phyloP scores from a whole-genome alignment of 2,329 filamentous ascomycete species.

The Coniella lustricola region DNA sequence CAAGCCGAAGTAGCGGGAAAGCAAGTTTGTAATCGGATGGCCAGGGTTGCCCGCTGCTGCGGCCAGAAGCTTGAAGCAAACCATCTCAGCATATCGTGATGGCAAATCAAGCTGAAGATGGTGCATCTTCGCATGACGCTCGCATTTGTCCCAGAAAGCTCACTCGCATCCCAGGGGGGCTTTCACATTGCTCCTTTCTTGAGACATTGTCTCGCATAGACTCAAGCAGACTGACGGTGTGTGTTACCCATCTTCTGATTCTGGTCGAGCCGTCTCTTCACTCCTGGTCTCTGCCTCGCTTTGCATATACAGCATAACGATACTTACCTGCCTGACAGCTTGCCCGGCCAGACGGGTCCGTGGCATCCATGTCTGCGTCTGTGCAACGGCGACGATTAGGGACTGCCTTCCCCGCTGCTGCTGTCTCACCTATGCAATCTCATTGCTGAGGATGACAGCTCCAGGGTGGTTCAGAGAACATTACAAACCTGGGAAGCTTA shows the following conservation, averaged over 20 bases:
- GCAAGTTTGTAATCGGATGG: background rate
- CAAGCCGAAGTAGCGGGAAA: background rate
- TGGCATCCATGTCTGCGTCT: slow-evolving; percentile 1
- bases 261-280: background rate
- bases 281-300: background rate
- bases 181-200: background rate
- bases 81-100: slow-evolving; percentile 9
- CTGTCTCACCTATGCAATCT: slow-evolving; percentile 6
- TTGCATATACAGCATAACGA: background rate
- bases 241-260: background rate
- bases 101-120: slow-evolving; percentile 14
- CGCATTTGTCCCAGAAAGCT: slow-evolving; percentile 8
- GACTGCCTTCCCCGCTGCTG: slow-evolving; percentile 6
- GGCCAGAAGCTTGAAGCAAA: slow-evolving; percentile 13
- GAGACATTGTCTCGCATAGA: no score
- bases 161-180: slow-evolving; percentile 2
- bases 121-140: slow-evolving; percentile 10
- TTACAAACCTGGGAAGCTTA: slow-evolving; percentile 12
- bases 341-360: background rate
- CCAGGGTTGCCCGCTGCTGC: slow-evolving; percentile 6
- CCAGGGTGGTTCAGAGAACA: slow-evolving; percentile 5
- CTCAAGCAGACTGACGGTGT: background rate
- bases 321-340: background rate
- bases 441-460: slow-evolving; percentile 6
- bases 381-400: slow-evolving; percentile 10